Evolutionary conservation across 2,329 filamentous ascomycete species (phyloP).

Genomic region (Ceratocystis variospora): DNA sequence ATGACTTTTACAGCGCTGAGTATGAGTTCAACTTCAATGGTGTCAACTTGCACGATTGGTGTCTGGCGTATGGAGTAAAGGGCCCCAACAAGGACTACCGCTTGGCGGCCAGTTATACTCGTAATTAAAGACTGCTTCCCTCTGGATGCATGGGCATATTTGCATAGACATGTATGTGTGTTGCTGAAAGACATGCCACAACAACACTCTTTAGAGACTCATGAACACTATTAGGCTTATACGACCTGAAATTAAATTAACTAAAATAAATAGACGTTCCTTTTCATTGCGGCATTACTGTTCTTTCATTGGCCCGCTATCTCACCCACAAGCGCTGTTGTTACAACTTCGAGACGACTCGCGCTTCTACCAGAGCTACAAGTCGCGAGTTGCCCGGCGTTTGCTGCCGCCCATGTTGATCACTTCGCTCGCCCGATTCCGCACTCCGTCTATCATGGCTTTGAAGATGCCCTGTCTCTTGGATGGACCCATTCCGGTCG

Average conservation of each 20-base stretch:
- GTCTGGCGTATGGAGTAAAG: slow-evolving; percentile 49
- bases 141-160: too few relatives aligned
- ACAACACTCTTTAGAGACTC: too few relatives aligned
- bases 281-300: background rate
- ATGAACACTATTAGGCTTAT: too few relatives aligned
- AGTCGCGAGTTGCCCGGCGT: slow-evolving; percentile 2
- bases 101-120: slow-evolving; percentile 40
- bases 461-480: slow-evolving; percentile 53
- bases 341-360: background rate
- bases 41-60: slow-evolving; percentile 44
- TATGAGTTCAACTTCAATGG: slow-evolving; percentile 53
- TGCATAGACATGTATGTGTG: too few relatives aligned
- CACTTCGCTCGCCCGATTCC: slow-evolving; percentile 1
- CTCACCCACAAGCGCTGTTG: background rate
- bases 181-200: background rate
- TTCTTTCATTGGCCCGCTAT: background rate
- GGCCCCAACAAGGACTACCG: slow-evolving; percentile 64
- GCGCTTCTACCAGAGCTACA: background rate
- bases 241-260: background rate
- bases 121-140: slow-evolving; percentile 21
- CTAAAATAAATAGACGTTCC: background rate
- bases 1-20: slow-evolving; percentile 56
- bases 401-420: background rate
- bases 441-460: slow-evolving; percentile 40
- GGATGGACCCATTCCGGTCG: slow-evolving; percentile 21